Conservation (phyloP, 148 eudicot genomes). For the Nyssa sinensis region DNA sequence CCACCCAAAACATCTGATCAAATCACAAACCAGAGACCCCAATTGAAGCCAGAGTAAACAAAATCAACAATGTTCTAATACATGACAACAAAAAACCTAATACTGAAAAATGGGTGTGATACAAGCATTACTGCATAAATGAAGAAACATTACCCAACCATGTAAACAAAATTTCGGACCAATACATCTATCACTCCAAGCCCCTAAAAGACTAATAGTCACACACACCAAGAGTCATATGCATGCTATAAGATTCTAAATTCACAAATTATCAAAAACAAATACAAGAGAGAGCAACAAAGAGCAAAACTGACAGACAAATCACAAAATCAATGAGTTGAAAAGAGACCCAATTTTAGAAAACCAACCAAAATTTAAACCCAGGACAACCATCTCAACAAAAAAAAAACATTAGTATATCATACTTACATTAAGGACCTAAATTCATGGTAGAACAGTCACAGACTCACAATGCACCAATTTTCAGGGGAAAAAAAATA, state of each 20-base stretch:
- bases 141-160: neutral
- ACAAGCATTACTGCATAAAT: too few species aligned
- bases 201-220: too few species aligned
- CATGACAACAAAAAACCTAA: neutral
- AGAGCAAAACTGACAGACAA: too few species aligned
- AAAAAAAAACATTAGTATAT: neutral
- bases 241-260: too few species aligned
- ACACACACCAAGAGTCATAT: too few species aligned
- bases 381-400: neutral
- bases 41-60: neutral
- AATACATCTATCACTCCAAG: too few species aligned
- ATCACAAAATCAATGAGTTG: neutral
- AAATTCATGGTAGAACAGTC: neutral
- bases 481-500: neutral
- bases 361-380: neutral
- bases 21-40: neutral
- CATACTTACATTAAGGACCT: neutral
- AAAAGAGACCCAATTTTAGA: too few species aligned
- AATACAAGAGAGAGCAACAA: too few species aligned
- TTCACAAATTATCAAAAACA: too few species aligned
- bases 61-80: neutral
- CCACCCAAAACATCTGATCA: neutral
- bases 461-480: neutral
- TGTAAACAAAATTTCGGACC: neutral
- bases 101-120: neutral